Base-by-base conservation (phyloP, 495 filamentous ascomycete species). In the Tuber borchii region DNA sequence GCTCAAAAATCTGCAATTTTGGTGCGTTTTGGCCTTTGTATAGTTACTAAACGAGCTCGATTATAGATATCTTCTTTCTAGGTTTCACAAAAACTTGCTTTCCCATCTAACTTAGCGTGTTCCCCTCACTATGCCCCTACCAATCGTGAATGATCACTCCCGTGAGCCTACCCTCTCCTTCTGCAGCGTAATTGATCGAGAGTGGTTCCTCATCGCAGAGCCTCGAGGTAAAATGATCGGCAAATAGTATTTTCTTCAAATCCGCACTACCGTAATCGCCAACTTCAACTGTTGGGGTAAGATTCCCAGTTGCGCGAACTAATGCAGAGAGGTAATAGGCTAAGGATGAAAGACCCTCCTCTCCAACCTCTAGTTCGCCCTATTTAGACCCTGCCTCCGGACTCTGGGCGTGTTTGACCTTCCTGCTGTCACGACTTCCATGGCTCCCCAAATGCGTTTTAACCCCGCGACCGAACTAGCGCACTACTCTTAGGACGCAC, bases 181-280 rank as follows among this genome's bases (percentile, higher is more conserved):
- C 92, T 6, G 98, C 93, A 8, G 87, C 86, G 20, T 92, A 92
- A 79, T 98, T 94, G 71, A 99, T 90, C 34, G 98, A 85, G 79
- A 97, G 85, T 2, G 92, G 96, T 69, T 95, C 95, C 84, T 97
- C 96, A 26, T 96, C 95, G 46, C 92, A 88, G 83, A 98, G 97
- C 84, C 97, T 95, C 4, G 94, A 94, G 40, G 87, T 92, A 84
- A 97, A 93, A 2, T 94, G 94, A 37, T 90, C 87, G 26, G 87
- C 87, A 73, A 92, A 90, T 90, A 99, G 91, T 39, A 93, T 88
- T 78, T 91, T 91, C 70, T 95, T 87, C 71, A 99, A 85, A 83
- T 97, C 94, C 0, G 95, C 93, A 17, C 98, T 87, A n/a, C 95
- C 87, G 31, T 97, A 86, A 81, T 99, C 95, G 74, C 95, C 95